Percentiles rank a stretch among this genome's conserved stretches.
Conservation (phyloP, 2,329 filamentous ascomycete genomes). For the Sordariomycetes sp. region DNA sequence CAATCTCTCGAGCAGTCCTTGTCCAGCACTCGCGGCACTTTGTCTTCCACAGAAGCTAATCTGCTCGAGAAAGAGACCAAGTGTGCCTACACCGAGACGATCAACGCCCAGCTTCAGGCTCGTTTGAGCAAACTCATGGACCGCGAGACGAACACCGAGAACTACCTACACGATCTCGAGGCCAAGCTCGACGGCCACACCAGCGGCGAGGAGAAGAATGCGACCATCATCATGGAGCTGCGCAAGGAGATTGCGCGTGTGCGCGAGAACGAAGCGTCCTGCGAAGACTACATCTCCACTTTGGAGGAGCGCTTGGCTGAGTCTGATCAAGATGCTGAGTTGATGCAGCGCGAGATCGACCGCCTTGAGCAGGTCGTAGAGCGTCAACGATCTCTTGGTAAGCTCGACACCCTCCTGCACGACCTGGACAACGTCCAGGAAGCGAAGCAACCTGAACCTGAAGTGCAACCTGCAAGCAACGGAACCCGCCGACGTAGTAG, state of each 20-base stretch:
- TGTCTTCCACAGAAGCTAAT: conserved; percentile 77
- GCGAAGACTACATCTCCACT: conserved; percentile 95
- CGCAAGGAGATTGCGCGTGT: conserved; percentile 85
- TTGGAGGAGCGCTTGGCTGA: conserved; percentile 92
- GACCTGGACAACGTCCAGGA: conserved; percentile 77
- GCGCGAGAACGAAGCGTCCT: conserved; percentile 80
- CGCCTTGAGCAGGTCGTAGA: conserved; percentile 91
- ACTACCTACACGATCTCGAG: conserved; percentile 87
- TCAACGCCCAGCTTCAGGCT: conserved; percentile 80
- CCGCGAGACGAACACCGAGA: conserved; percentile 83
- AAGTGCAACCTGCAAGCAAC: conserved; percentile 21
- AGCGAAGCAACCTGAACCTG: conserved; percentile 28
- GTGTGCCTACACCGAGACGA: conserved; percentile 84
- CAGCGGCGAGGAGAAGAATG: conserved; percentile 86
- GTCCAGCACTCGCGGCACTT: conserved; percentile 73
- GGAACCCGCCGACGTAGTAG: conserved; percentile 29
- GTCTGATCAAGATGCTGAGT: conserved; percentile 87
- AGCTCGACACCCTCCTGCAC: conserved; percentile 84
- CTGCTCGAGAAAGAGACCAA: conserved; percentile 90
- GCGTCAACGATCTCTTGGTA: conserved; percentile 87
- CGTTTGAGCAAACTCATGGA: conserved; percentile 91
- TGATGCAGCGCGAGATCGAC: conserved; percentile 96
- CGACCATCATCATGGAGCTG: conserved; percentile 74
- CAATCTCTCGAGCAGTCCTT: conserved; percentile 87
- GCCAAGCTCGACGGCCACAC: conserved; percentile 82